Conservation (phyloP, 306 rosid species). For the Vachellia collinsii region DNA sequence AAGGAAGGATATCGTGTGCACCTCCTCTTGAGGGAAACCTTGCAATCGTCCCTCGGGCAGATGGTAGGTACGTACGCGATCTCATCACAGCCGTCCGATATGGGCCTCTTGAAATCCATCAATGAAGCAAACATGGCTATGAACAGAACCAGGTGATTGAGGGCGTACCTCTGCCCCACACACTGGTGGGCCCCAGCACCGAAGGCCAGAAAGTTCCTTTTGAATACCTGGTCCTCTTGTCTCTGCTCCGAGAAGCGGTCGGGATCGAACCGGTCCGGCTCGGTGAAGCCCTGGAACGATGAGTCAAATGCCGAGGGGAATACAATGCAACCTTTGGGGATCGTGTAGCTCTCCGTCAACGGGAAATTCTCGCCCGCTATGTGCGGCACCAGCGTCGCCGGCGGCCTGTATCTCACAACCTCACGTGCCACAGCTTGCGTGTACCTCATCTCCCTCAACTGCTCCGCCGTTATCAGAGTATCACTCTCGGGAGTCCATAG, state of each 20-base stretch:
- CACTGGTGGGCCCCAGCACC: conserved; percentile 98
- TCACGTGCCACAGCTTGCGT: conserved; percentile 94
- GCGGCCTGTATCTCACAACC: conserved; percentile 74
- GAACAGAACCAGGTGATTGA: conserved; percentile 83
- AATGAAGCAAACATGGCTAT: conserved; percentile 77
- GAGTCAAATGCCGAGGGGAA: conserved; percentile 85
- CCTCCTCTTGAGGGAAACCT: conserved; percentile 56
- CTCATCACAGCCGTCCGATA: conserved; percentile 87
- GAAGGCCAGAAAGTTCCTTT: conserved; percentile 73
- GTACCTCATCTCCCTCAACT: conserved; percentile 66
- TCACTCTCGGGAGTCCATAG: conserved; percentile 74
- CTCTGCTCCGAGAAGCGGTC: conserved; percentile 75
- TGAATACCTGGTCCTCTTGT: conserved; percentile 71
- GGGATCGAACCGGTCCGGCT: conserved; percentile 87
- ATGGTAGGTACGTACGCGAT: conserved; percentile 73
- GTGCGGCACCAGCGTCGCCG: conserved; percentile 86
- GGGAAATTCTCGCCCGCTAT: conserved; percentile 63
- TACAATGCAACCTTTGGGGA: conserved; percentile 83
- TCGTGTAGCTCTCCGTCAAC: conserved; percentile 57
- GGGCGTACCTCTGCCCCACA: conserved; percentile 85
- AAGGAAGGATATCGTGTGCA: conserved; percentile 55
- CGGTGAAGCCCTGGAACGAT: conserved; percentile 75
- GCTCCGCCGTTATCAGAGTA: conserved; percentile 56
- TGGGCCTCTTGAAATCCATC: conserved; percentile 77
- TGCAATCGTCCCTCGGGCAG: conserved; percentile 90